These are phyloP conservation scores for Ramularia collo-cygni DNA, from an alignment of 2,329 filamentous ascomycete species.

Conservation along the genomic window DNA sequence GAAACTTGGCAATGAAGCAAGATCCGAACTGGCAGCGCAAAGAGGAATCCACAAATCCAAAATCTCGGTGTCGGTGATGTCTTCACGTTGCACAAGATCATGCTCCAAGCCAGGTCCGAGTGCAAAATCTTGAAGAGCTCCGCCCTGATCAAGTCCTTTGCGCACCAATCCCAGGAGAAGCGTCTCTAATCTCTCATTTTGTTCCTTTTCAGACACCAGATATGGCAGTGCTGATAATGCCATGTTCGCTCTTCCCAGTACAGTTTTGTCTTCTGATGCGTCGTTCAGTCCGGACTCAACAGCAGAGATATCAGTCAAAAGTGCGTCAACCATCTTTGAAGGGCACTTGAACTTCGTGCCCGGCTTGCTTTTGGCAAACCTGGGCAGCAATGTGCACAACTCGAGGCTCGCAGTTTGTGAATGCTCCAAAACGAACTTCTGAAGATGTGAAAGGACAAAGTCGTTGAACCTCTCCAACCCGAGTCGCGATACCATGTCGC, in stretches of 20 bases:
- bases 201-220: conserved; percentile 11
- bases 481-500: conserved; percentile 69
- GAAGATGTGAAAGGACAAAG: conserved; percentile 73
- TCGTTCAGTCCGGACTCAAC: neutral
- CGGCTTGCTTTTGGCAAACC: conserved; percentile 7
- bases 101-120: conserved; percentile 18
- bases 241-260: conserved; percentile 11
- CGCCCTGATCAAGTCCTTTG: conserved; percentile 6
- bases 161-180: conserved; percentile 11
- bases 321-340: neutral
- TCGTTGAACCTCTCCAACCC: conserved; percentile 67
- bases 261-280: neutral
- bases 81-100: conserved; percentile 9
- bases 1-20: conserved; percentile 17
- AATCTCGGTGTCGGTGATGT: neutral
- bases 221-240: conserved; percentile 14
- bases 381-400: conserved; percentile 11
- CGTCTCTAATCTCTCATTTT: conserved; percentile 1
- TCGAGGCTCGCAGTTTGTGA: conserved; percentile 17
- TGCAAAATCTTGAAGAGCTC: conserved; percentile 10
- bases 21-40: conserved; percentile 13
- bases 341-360: conserved; percentile 9
- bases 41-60: conserved; percentile 14
- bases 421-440: conserved; percentile 69
- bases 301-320: conserved; percentile 1